Evolutionary conservation across 345 rosid genomes (phyloP).

Genomic region (Cardamine occulta): DNA sequence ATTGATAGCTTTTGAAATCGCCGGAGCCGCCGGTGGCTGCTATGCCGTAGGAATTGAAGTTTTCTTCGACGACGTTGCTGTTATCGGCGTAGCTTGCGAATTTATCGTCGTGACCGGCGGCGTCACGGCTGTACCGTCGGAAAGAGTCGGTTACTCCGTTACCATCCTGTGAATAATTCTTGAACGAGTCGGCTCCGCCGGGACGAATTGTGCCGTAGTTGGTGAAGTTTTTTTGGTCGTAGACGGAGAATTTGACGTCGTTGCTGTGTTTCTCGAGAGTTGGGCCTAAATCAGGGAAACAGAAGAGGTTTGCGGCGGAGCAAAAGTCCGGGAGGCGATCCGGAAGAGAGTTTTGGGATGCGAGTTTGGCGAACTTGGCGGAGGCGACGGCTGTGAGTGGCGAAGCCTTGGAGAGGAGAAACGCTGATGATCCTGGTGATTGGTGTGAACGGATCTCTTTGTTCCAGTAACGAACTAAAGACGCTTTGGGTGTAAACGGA

Average conservation of each 20-base stretch:
- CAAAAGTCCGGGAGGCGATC: conserved; percentile 69
- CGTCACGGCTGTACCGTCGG: conserved; percentile 61
- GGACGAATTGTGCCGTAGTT: conserved; percentile 59
- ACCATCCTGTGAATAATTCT: conserved; percentile 50
- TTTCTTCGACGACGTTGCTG: conserved; percentile 66
- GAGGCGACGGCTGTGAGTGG: conserved; percentile 70
- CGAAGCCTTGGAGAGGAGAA: conserved; percentile 81
- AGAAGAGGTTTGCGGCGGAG: conserved; percentile 79
- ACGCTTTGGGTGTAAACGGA: conserved; percentile 80
- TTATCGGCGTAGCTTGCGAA: conserved; percentile 51
- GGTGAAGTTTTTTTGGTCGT: conserved; percentile 69
- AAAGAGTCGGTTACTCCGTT: conserved; percentile 55
- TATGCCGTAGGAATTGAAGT: conserved; percentile 72
- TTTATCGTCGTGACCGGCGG: conserved; percentile 48
- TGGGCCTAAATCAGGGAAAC: conserved; percentile 65
- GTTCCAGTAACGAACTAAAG: conserved; percentile 85
- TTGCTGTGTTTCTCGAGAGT: conserved; percentile 50
- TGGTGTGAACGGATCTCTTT: conserved; percentile 55
- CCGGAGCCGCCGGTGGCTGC: conserved; percentile 65
- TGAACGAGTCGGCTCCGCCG: conserved; percentile 64
- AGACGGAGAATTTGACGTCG: conserved; percentile 62
- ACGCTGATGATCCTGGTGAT: conserved; percentile 54
- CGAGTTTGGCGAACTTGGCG: conserved; percentile 69
- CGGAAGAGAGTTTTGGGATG: conserved; percentile 59
- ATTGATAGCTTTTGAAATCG: conserved; percentile 60